Percentiles rank a stretch among this genome's conserved stretches.
These are phyloP conservation scores for Arthrinium puccinioides DNA, from an alignment of 2,329 filamentous ascomycete species.

Conservation along the genomic window DNA sequence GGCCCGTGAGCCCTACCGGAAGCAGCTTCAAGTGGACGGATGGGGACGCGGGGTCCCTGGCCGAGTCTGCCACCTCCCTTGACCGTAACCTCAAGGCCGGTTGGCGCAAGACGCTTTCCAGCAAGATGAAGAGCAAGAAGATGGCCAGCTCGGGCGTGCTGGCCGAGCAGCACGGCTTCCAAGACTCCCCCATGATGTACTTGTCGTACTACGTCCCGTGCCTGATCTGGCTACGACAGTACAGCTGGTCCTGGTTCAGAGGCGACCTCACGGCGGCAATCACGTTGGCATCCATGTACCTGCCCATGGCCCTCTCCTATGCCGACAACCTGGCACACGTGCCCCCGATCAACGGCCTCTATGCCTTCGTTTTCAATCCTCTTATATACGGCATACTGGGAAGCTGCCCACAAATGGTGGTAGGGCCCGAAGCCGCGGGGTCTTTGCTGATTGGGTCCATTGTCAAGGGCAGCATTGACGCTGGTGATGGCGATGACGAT, in stretches of 20 bases:
- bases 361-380: slow-evolving; percentile 89
- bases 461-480: slow-evolving; percentile 68
- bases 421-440: slow-evolving; percentile 90
- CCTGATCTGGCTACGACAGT: slow-evolving; percentile 84
- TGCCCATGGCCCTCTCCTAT: slow-evolving; percentile 92
- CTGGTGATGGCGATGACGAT: slow-evolving; percentile 56
- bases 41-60: slow-evolving; percentile 20
- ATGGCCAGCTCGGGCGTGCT: slow-evolving; percentile 67
- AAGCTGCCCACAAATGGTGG: slow-evolving; percentile 86
- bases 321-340: slow-evolving; percentile 89
- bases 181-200: slow-evolving; percentile 73
- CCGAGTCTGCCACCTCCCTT: slow-evolving; percentile 27
- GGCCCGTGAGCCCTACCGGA: slow-evolving; percentile 42
- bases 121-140: slow-evolving; percentile 52
- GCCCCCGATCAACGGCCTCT: slow-evolving; percentile 87
- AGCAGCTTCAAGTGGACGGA: slow-evolving; percentile 21
- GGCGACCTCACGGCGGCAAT: slow-evolving; percentile 84
- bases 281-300: slow-evolving; percentile 98
- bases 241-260: slow-evolving; percentile 71
- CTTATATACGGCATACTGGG: slow-evolving; percentile 86
- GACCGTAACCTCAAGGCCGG: slow-evolving; percentile 26
- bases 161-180: slow-evolving; percentile 65
- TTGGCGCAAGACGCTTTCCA: slow-evolving; percentile 43
- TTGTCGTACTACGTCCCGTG: slow-evolving; percentile 89
- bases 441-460: slow-evolving; percentile 86